Percentiles rank a stretch among this genome's conserved stretches.
These are phyloP conservation scores for Penicillium sp. DNA, from an alignment of 2,329 filamentous ascomycete species.

Conservation along the genomic window DNA sequence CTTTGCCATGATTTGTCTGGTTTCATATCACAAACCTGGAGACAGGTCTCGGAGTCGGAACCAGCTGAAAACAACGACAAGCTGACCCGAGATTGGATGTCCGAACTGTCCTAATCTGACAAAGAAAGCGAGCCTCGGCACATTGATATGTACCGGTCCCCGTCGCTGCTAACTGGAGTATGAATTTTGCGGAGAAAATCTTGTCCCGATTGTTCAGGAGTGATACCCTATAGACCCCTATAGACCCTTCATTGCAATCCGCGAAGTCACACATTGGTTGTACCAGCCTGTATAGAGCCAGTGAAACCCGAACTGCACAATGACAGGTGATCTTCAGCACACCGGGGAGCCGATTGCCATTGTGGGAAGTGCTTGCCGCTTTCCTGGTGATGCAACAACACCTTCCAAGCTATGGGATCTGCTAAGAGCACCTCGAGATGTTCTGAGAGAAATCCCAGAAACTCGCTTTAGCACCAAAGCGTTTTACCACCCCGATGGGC, in stretches of 20 bases:
- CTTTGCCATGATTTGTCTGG: conserved; percentile 10
- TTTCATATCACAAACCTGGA: neutral
- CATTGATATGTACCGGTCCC: conserved; percentile 10
- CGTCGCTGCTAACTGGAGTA: neutral
- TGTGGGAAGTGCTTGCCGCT: conserved; percentile 25
- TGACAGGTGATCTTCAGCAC: conserved; percentile 11
- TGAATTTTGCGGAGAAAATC: conserved; percentile 3
- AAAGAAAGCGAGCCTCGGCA: neutral
- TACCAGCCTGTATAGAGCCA: neutral
- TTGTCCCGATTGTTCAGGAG: conserved; percentile 1
- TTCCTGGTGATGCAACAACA: conserved; percentile 22
- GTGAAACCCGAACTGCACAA: conserved; percentile 8
- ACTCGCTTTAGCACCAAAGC: conserved; percentile 21
- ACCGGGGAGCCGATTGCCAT: conserved; percentile 25
- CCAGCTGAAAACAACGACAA: conserved; percentile 4
- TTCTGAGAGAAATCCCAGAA: conserved; percentile 19
- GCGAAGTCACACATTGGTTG: conserved; percentile 4
- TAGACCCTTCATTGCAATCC: conserved; percentile 3
- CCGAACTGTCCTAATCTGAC: neutral
- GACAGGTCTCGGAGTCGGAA: conserved; percentile 11
- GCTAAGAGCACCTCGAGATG: conserved; percentile 21
- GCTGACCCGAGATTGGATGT: conserved; percentile 6
- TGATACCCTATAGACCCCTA: conserved; percentile 2
- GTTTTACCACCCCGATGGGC: conserved; percentile 22
- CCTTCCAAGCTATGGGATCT: conserved; percentile 26